Evolutionary conservation across 1,284 basidiomycete species (phyloP).

Genomic region (Ceratobasidium sp.): DNA sequence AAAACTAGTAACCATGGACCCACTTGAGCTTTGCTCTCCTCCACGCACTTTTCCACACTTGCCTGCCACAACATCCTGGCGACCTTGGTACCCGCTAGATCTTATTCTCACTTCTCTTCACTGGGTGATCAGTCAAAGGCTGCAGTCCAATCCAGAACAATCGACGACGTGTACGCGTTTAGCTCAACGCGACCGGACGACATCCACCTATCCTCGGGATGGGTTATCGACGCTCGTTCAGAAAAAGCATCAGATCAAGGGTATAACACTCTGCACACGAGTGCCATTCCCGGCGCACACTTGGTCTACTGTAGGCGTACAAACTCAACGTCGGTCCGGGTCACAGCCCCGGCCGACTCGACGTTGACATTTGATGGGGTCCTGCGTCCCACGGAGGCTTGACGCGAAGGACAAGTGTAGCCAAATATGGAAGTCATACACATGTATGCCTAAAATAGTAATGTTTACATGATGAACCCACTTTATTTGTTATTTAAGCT

Average conservation of each 20-base stretch:
- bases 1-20: too few species aligned
- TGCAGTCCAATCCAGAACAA: too few species aligned
- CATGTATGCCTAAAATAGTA: not conserved
- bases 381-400: not conserved
- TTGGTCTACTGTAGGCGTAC: constrained; percentile 11
- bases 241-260: not conserved
- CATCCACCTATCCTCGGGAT: constrained; percentile 6
- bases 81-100: too few species aligned
- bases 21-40: too few species aligned
- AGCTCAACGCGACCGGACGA: too few species aligned
- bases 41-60: too few species aligned
- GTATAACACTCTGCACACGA: constrained; percentile 7
- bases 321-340: constrained; percentile 22
- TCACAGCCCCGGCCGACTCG: constrained; percentile 6
- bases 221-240: not conserved
- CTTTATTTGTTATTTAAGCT: too few species aligned
- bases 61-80: too few species aligned
- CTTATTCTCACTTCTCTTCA: too few species aligned
- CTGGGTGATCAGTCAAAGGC: too few species aligned
- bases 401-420: not conserved
- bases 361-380: constrained; percentile 9
- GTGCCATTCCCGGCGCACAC: not conserved
- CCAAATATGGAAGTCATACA: not conserved
- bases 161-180: constrained; percentile 12
- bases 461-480: not conserved